Evolutionary conservation across 129 eudicot genomes (phyloP).

Genomic region (Lactuca saligna): DNA sequence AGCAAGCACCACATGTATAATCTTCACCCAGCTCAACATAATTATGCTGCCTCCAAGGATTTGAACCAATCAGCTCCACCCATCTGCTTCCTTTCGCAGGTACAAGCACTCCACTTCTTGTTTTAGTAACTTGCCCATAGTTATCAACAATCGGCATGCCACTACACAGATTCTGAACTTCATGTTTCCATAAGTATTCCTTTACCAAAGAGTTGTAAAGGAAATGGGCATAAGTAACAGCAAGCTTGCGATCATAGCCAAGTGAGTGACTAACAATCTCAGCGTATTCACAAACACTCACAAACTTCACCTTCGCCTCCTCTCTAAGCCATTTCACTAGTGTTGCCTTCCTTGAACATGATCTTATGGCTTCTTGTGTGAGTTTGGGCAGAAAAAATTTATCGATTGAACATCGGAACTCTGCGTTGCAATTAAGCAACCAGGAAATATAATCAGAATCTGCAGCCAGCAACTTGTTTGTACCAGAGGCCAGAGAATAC

Average conservation of each 20-base stretch:
- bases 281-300: constrained; percentile 37
- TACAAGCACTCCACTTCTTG: constrained; percentile 40
- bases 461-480: constrained; percentile 26
- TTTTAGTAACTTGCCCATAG: constrained; percentile 32
- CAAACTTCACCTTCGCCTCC: constrained; percentile 26
- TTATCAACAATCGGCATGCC: constrained; percentile 46
- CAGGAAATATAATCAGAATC: constrained; percentile 23
- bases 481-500: constrained; percentile 19
- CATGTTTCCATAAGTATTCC: constrained; percentile 1
- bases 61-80: constrained; percentile 47
- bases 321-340: constrained; percentile 44
- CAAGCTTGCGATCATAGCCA: constrained; percentile 21
- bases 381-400: constrained; percentile 34
- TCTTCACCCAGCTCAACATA: constrained; percentile 55
- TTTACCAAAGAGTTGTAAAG: constrained; percentile 35
- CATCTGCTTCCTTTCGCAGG: constrained; percentile 60
- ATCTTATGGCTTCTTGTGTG: constrained; percentile 32
- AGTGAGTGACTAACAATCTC: constrained; percentile 18
- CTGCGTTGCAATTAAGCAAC: constrained; percentile 49
- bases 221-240: constrained; percentile 46
- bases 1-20: constrained; percentile 23
- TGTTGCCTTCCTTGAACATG: constrained; percentile 12
- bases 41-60: constrained; percentile 50
- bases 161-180: constrained; percentile 24
- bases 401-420: constrained; percentile 17